Evolutionary conservation across 306 rosid genomes (phyloP), one percentile per base, ranked within the genome.

Genomic region (Gastrolobium villosum): DNA sequence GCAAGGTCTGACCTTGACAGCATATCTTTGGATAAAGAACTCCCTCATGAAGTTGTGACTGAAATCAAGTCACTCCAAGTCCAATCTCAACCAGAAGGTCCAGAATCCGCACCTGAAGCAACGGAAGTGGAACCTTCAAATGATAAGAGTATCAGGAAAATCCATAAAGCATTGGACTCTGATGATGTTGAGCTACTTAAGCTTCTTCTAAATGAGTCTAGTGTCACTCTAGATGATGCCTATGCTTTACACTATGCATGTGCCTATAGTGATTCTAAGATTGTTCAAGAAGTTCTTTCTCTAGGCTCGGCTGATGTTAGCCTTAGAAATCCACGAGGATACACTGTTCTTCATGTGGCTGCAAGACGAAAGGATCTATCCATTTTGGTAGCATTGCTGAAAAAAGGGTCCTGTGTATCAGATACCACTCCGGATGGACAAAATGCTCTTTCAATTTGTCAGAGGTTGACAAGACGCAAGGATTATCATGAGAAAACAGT

Each of bases 321-420:
- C 72, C 91, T 50, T 32, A 82, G 66, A 37, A 91, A 90, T 76
- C 35, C 79, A 0, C 81, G 96, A 4, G 96, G 96, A 31, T 86
- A 87, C 67, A 84, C 96, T 0, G 90, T 88, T 65, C 97, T 93
- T 55, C 99, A 95, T 48, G 85, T 93, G 79, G 99, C 98, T 14
- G 98, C 99, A 36, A 87, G 96, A 80, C 90, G 99, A 11, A 93
- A 90, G 82, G 92, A 88, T 75, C 98, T 92, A 41, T 82, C 93
- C 8, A 79, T 95, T 64, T 82, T 95, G 59, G 88, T 90, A 10
- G 88, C 96, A 7, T 86, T 93, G 34, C 73, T 96, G 82, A 90
- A 67, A 5, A 84, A 82, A 59, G 94, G 97, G 65, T 94, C 98
- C 6, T 69, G 84, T 81, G 92, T 91, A 57, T 76, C 84, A 67